A percentile compares a stretch with the other conserved stretches of the same genome.
Evolutionary conservation across 2,329 filamentous ascomycete species (phyloP).

Genomic region (Triangularia setosa): DNA sequence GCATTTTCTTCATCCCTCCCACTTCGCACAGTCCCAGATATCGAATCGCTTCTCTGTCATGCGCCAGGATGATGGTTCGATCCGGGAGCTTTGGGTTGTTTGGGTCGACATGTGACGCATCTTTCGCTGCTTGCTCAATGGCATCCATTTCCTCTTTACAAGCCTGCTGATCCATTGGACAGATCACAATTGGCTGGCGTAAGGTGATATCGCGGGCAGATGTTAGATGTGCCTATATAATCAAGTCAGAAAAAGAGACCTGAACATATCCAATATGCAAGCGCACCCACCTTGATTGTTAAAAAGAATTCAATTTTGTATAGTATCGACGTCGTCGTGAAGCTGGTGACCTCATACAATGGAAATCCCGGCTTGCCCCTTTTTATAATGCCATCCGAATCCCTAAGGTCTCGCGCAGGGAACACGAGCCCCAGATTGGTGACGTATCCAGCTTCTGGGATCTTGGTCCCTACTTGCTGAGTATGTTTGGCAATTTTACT

Average conservation of each 20-base stretch:
- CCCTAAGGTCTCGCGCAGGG: conserved; percentile 81
- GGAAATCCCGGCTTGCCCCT: conserved; percentile 84
- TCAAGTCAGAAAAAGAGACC: neutral
- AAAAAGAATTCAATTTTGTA: conserved; percentile 99
- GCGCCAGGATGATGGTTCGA: conserved; percentile 73
- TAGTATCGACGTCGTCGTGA: conserved; percentile 87
- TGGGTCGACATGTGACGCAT: conserved; percentile 81
- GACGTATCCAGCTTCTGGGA: conserved; percentile 88
- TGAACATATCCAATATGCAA: neutral
- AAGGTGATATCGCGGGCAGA: conserved; percentile 84
- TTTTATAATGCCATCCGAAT: conserved; percentile 81
- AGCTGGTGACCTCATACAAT: conserved; percentile 80
- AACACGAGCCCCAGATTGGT: conserved; percentile 91
- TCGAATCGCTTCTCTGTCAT: conserved; percentile 62
- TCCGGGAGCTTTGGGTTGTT: conserved; percentile 93
- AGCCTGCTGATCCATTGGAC: conserved; percentile 87
- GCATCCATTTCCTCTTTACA: conserved; percentile 99
- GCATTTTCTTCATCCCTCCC: conserved; percentile 60
- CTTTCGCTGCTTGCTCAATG: conserved; percentile 92
- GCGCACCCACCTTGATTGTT: conserved; percentile 71
- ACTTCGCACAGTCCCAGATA: conserved; percentile 62
- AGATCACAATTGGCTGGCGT: conserved; percentile 91
- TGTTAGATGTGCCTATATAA: conserved; percentile 74
- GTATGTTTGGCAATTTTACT: conserved; percentile 83
- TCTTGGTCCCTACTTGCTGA: conserved; percentile 73